These are phyloP conservation scores for Boletus smithii DNA, from an alignment of 1,284 basidiomycete species.

Conservation along the genomic window DNA sequence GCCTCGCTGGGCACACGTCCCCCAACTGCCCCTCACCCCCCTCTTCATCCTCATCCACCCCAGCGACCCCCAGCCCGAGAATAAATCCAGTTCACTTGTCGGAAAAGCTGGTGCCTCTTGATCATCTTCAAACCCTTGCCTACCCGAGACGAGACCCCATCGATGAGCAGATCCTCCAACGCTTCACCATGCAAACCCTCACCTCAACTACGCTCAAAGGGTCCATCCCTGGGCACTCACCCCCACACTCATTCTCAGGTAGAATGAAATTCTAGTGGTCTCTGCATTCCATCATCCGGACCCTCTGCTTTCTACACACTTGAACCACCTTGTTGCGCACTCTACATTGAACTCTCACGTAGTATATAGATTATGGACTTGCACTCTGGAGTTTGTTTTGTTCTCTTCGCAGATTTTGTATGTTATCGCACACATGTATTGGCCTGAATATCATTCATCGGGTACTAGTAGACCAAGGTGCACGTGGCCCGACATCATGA, in stretches of 20 bases:
- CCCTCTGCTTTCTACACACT: constrained; percentile 3
- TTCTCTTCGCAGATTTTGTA: constrained; percentile 21
- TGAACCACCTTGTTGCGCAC: too few species aligned
- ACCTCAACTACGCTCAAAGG: constrained; percentile 23
- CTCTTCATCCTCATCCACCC: constrained; percentile 31
- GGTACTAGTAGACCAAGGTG: background rate
- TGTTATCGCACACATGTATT: constrained; percentile 19
- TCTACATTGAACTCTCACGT: constrained; percentile 28
- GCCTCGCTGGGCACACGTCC: constrained; percentile 1
- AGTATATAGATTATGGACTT: constrained; percentile 33
- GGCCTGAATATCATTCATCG: constrained; percentile 19
- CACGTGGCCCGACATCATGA: background rate
- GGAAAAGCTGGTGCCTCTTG: constrained; percentile 54
- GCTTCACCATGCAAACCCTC: constrained; percentile 39
- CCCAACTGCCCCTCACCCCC: constrained; percentile 28
- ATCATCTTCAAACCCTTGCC: constrained; percentile 51
- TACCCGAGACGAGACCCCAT: constrained; percentile 52
- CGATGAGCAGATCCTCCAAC: constrained; percentile 56
- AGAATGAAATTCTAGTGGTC: constrained; percentile 25
- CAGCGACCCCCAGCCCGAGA: constrained; percentile 34
- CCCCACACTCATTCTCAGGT: constrained; percentile 29
- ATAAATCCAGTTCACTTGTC: constrained; percentile 27
- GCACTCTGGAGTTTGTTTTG: constrained; percentile 23
- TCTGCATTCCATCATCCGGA: constrained; percentile 1
- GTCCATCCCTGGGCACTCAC: constrained; percentile 12